Conservation (phyloP, 768 basidiomycete genomes). For the Kwoniella sp. region DNA sequence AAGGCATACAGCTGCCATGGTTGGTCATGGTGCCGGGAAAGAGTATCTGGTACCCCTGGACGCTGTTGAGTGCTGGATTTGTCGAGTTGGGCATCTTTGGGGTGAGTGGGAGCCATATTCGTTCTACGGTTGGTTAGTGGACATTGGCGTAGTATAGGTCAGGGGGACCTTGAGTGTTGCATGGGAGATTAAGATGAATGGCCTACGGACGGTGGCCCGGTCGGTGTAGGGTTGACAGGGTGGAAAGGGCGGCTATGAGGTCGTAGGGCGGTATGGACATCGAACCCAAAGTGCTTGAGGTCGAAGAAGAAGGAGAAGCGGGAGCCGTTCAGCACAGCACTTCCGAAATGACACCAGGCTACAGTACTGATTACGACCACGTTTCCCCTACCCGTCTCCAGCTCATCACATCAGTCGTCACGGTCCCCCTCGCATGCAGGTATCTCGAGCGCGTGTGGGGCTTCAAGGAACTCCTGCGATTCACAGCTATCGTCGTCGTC, state of each 20-base stretch:
- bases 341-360: no score
- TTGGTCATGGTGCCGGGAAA: conserved; percentile 79
- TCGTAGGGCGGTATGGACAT: no score
- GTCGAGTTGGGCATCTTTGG: conserved; percentile 82
- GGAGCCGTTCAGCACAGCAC: not conserved
- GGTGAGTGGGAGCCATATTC: conserved; percentile 61
- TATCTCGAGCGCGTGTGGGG: conserved; percentile 98
- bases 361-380: no score
- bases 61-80: conserved; percentile 81
- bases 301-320: not conserved
- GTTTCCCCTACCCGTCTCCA: conserved; percentile 51
- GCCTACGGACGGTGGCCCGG: no score
- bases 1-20: conserved; percentile 61
- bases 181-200: no score
- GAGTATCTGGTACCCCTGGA: conserved; percentile 87
- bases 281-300: no score
- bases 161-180: no score
- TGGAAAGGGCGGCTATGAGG: not conserved
- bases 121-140: not conserved
- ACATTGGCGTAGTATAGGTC: no score
- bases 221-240: no score
- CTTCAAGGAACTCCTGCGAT: conserved; percentile 77
- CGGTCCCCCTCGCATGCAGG: conserved; percentile 77
- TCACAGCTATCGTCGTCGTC: conserved; percentile 75
- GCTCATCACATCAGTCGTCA: conserved; percentile 75